These are phyloP conservation scores for Tylopilus felleus DNA, from an alignment of 768 basidiomycete genomes.

Conservation along the genomic window DNA sequence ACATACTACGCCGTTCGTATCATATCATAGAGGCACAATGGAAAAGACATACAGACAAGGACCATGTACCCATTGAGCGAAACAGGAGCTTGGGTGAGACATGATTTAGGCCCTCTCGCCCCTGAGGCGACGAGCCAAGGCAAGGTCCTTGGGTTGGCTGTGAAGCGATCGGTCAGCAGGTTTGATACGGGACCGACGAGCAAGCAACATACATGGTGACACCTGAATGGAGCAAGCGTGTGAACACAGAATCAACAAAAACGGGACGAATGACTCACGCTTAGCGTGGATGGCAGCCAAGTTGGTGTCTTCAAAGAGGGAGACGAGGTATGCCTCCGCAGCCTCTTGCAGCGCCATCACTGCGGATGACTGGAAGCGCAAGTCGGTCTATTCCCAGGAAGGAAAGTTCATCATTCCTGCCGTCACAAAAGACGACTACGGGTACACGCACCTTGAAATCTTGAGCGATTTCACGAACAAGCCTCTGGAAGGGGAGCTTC, in stretches of 20 bases:
- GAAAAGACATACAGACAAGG: slow-evolving; percentile 15
- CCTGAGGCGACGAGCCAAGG: slow-evolving; percentile 80
- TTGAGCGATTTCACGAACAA: slow-evolving; percentile 96
- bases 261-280: slow-evolving; percentile 38
- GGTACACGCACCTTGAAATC: slow-evolving; percentile 75
- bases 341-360: slow-evolving; percentile 94
- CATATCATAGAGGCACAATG: slow-evolving; percentile 17
- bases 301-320: slow-evolving; percentile 86
- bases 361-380: slow-evolving; percentile 95
- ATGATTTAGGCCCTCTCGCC: slow-evolving; percentile 71
- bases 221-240: slow-evolving; percentile 29
- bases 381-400: slow-evolving; percentile 56
- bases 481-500: slow-evolving; percentile 99
- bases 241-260: slow-evolving; percentile 7
- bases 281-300: slow-evolving; percentile 90
- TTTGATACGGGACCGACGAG: background rate
- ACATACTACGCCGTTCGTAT: slow-evolving; percentile 32
- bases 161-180: slow-evolving; percentile 19
- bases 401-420: background rate
- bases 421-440: background rate
- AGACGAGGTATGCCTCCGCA: slow-evolving; percentile 85
- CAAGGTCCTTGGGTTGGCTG: slow-evolving; percentile 87
- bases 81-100: background rate
- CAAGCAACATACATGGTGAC: slow-evolving; percentile 51
- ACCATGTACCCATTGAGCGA: background rate